Conservation (phyloP, 495 filamentous ascomycete species). For the Talaromyces borbonicus region DNA sequence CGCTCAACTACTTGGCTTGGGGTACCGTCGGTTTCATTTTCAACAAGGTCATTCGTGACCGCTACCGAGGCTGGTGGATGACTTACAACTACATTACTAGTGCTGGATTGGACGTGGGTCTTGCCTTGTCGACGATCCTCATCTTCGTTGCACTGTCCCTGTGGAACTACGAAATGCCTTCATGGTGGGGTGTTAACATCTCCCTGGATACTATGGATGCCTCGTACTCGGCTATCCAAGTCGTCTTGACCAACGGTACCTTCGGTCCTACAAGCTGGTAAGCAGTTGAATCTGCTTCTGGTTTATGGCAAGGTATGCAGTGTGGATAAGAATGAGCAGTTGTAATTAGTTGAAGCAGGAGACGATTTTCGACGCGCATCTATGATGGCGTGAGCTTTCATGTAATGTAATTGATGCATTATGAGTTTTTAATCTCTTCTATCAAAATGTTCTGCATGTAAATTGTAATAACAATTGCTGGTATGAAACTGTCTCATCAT, state of each 20-base stretch:
- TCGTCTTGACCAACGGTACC: constrained; percentile 38
- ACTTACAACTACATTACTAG: constrained; percentile 72
- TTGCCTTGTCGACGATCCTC: constrained; percentile 55
- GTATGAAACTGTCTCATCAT: too few relatives aligned
- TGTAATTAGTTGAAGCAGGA: not conserved
- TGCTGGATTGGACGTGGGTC: constrained; percentile 59
- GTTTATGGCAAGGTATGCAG: not conserved
- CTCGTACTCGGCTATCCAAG: constrained; percentile 25
- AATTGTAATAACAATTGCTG: too few relatives aligned
- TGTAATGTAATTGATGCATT: constrained; percentile 4
- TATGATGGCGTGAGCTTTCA: not conserved
- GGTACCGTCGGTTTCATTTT: constrained; percentile 57
- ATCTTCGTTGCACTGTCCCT: constrained; percentile 60
- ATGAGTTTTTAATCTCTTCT: too few relatives aligned
- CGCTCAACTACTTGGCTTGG: constrained; percentile 50
- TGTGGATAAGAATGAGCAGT: not conserved
- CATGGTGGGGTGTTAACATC: constrained; percentile 58
- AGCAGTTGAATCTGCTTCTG: not conserved
- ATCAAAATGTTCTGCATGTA: too few relatives aligned
- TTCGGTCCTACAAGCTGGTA: constrained; percentile 51
- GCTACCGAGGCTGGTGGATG: constrained; percentile 62
- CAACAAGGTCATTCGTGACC: constrained; percentile 54
- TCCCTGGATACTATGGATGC: constrained; percentile 36
- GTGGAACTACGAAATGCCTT: constrained; percentile 39
- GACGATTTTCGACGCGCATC: not conserved